phyloP scores from a whole-genome alignment of 306 rosid genomes.

The Purshia tridentata region DNA sequence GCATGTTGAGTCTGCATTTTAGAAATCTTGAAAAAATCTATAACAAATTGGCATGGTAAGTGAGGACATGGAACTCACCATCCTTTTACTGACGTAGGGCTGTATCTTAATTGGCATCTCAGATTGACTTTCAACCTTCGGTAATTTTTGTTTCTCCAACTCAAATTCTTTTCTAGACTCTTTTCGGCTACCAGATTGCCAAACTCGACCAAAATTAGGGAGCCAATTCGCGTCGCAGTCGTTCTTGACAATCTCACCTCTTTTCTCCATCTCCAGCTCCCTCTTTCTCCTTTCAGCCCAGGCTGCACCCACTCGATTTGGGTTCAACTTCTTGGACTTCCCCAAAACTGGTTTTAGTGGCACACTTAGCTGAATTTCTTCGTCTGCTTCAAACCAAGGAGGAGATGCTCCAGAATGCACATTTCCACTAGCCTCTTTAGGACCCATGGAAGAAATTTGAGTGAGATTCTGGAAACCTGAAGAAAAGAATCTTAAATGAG shows the following conservation, averaged over 20 bases:
- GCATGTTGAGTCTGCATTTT: neutral
- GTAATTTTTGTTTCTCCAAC: constrained; percentile 60
- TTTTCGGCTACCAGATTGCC: constrained; percentile 97
- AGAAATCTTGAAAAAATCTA: neutral
- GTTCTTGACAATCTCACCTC: constrained; percentile 66
- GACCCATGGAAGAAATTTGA: constrained; percentile 33
- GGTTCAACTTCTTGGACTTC: constrained; percentile 67
- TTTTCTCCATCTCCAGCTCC: constrained; percentile 86
- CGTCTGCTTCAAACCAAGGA: constrained; percentile 73
- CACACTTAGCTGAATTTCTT: constrained; percentile 43
- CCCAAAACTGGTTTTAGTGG: constrained; percentile 36
- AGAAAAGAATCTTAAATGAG: constrained; percentile 37
- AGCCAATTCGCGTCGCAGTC: constrained; percentile 74
- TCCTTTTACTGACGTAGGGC: constrained; percentile 86
- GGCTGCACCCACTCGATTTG: constrained; percentile 91
- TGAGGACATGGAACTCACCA: constrained; percentile 52
- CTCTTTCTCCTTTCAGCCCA: constrained; percentile 94
- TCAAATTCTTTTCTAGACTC: constrained; percentile 86
- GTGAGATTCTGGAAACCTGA: constrained; percentile 57
- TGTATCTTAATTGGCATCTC: constrained; percentile 58
- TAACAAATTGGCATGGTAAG: neutral
- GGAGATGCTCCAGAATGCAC: constrained; percentile 78
- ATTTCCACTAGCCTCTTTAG: constrained; percentile 51
- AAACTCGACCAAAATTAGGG: constrained; percentile 93
- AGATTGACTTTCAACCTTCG: constrained; percentile 48